Conservation (phyloP, 192 early-diverging fungal species). For the Lobosporangium transversale region DNA sequence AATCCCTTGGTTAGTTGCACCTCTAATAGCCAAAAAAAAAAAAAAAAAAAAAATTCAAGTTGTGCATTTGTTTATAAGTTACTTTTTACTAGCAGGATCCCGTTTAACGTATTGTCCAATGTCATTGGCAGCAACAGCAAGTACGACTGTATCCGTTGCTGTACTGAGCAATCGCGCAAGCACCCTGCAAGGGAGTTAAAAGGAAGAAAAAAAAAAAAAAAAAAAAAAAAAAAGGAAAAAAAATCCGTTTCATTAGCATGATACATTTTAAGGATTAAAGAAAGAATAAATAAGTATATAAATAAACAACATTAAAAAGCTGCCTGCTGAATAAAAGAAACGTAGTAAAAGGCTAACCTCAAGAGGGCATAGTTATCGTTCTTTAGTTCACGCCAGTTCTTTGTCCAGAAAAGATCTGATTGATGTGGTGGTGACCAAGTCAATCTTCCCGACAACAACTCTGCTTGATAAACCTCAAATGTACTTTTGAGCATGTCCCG, state of each 20-base stretch:
- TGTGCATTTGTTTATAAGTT: conserved; percentile 11
- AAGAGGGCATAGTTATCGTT: conserved; percentile 80
- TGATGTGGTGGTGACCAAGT: conserved; percentile 95
- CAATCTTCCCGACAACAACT: conserved; percentile 86
- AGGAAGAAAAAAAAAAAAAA: too few species aligned
- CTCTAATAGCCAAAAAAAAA: too few species aligned
- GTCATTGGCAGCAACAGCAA: conserved; percentile 93
- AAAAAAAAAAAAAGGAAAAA: not conserved
- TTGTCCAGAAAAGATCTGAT: conserved; percentile 96
- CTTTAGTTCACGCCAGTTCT: conserved; percentile 83
- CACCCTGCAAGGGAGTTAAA: too few species aligned
- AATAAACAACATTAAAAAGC: too few species aligned
- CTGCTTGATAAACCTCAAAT: conserved; percentile 95
- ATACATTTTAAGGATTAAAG: not conserved
- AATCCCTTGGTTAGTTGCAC: not conserved
- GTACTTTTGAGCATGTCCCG: conserved; percentile 71
- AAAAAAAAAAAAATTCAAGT: not conserved
- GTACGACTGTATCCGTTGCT: conserved; percentile 67
- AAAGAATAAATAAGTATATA: not conserved
- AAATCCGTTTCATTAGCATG: not conserved
- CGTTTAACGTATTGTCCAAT: conserved; percentile 95
- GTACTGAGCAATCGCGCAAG: conserved; percentile 75
- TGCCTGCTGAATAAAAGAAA: too few species aligned
- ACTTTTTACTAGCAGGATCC: conserved; percentile 88
- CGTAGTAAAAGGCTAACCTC: not conserved